Conservation (phyloP, 2,329 filamentous ascomycete species). For the Colletotrichum zoysiae region DNA sequence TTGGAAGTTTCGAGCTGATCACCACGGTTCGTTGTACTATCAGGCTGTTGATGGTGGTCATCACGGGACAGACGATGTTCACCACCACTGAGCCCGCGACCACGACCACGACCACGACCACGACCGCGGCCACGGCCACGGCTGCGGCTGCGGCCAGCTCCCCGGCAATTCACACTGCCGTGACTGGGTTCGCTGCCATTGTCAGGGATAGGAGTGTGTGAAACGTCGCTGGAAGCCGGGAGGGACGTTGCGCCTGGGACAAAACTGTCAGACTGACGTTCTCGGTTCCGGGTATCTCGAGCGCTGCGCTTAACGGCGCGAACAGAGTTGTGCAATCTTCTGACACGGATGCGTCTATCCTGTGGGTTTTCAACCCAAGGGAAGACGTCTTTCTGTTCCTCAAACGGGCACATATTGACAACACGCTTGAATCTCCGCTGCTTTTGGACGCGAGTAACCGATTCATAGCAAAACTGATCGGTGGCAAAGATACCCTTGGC, state of each 20-base stretch:
- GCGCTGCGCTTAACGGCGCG: not conserved
- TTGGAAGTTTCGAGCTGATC: not conserved
- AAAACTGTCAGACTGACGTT: not conserved
- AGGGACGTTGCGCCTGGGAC: not conserved
- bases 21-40: too few relatives aligned
- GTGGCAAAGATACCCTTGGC: conserved; percentile 27
- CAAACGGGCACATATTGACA: conserved; percentile 17
- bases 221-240: too few relatives aligned
- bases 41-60: not conserved
- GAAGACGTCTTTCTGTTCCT: not conserved
- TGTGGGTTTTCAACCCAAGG: conserved; percentile 9
- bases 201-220: not conserved
- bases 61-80: not conserved
- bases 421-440: conserved; percentile 26
- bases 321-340: not conserved
- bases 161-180: not conserved
- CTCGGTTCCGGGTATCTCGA: not conserved
- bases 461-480: conserved; percentile 27
- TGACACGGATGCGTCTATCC: conserved; percentile 8
- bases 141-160: not conserved
- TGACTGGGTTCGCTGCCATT: not conserved
- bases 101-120: not conserved
- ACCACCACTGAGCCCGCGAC: not conserved
- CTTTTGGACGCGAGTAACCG: conserved; percentile 23
- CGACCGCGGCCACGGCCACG: not conserved